phyloP scores from a whole-genome alignment of 352 stramenopile genomes.

The Albugo candida region DNA sequence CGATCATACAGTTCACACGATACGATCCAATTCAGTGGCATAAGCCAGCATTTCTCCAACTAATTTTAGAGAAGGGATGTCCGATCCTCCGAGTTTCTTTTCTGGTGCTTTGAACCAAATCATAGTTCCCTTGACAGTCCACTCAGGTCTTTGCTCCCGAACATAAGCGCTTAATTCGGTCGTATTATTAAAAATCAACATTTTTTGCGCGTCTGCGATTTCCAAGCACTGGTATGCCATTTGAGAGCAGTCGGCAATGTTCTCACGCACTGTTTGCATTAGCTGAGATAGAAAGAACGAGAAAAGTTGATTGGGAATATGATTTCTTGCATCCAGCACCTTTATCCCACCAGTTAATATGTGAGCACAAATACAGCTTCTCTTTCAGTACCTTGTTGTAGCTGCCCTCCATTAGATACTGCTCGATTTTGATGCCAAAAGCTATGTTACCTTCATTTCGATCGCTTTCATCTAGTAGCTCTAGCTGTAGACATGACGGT shows the following conservation, averaged over 20 bases:
- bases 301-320: conserved; percentile 84
- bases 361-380: not conserved
- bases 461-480: conserved; percentile 69
- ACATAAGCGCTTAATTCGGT: conserved; percentile 77
- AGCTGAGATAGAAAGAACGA: conserved; percentile 88
- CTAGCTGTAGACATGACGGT: conserved; percentile 19
- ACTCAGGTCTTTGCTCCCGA: conserved; percentile 77
- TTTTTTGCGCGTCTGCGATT: conserved; percentile 70
- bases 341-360: conserved; percentile 3
- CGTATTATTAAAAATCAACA: conserved; percentile 84
- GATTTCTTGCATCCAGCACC: conserved; percentile 71
- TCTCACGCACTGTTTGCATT: conserved; percentile 87
- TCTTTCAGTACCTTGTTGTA: conserved; percentile 71
- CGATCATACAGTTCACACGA: conserved; percentile 35
- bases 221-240: conserved; percentile 84
- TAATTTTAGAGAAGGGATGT: conserved; percentile 89
- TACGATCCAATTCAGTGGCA: conserved; percentile 88
- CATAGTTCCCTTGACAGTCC: conserved; percentile 61
- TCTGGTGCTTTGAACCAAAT: conserved; percentile 83
- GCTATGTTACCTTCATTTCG: conserved; percentile 70
- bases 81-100: conserved; percentile 66
- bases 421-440: conserved; percentile 80
- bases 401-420: conserved; percentile 85
- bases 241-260: conserved; percentile 91
- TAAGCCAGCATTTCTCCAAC: conserved; percentile 90